Evolutionary conservation across 2,329 filamentous ascomycete species (phyloP).

Genomic region (Alternaria conjuncta): DNA sequence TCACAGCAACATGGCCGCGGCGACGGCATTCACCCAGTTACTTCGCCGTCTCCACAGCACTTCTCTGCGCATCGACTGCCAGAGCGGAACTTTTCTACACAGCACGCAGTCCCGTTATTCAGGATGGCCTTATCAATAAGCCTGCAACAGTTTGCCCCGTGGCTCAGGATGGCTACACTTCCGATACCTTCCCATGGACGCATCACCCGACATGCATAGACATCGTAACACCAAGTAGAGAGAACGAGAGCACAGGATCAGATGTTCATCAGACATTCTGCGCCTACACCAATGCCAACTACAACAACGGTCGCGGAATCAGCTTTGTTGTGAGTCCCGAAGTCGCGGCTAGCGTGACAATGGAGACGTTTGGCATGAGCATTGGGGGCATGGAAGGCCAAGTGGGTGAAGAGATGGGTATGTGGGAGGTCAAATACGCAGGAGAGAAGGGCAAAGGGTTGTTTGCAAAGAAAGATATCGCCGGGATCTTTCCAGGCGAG

Average conservation of each 20-base stretch:
- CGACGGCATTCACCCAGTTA: neutral
- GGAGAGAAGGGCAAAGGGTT: conserved; percentile 33
- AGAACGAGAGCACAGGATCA: conserved; percentile 7
- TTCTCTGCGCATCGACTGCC: conserved; percentile 6
- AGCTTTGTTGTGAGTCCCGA: conserved; percentile 39
- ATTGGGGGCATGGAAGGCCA: conserved; percentile 16
- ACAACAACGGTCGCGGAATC: conserved; percentile 36
- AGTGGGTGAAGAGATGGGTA: conserved; percentile 21
- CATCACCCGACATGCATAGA: conserved; percentile 35
- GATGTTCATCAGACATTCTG: conserved; percentile 26
- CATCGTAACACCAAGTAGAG: conserved; percentile 10
- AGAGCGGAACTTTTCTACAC: conserved; percentile 24
- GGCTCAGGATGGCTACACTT: conserved; percentile 29
- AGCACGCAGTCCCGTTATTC: conserved; percentile 24
- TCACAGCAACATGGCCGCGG: neutral
- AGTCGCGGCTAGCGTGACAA: conserved; percentile 26
- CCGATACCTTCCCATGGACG: conserved; percentile 38
- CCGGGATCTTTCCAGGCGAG: conserved; percentile 28
- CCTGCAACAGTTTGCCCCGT: conserved; percentile 28
- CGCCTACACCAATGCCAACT: conserved; percentile 34
- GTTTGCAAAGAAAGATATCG: conserved; percentile 28
- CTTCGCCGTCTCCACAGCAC: neutral
- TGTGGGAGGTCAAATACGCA: conserved; percentile 30
- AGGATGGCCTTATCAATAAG: conserved; percentile 25
- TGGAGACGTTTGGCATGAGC: conserved; percentile 20